Base-by-base conservation (phyloP, 2,329 filamentous ascomycete species). In the Xylaria digitata region DNA sequence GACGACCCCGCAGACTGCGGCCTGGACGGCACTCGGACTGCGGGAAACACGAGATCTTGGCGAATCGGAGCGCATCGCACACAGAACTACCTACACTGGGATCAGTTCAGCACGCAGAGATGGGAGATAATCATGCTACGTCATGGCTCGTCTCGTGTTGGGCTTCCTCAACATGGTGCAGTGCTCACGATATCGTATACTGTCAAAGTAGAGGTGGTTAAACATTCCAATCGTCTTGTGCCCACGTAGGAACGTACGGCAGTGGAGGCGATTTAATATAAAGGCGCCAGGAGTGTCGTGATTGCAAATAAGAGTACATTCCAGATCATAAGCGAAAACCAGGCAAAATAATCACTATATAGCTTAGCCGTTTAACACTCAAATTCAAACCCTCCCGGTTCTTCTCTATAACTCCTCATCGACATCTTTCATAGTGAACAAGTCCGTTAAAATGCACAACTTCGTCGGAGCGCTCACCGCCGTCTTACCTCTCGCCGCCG, bases 11-110 rank as follows among this genome's bases (percentile, higher is more conserved):
- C n/a, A n/a, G 26, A 26, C 26, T 26, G 5, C 26, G 26, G 5
- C 26, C 26, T 26, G 5, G 26, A 26, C 26, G 26, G 26, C 26
- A 26, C 23, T 52, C 42, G 42, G 46, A 30, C 37, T 37, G 42
- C 32, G n/a, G 46, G 54, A 73, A 75, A 75, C 75, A 75, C 74
- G 74, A 75, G 73, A 68, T 75, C 70, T 74, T 73, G 73, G 74
- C 73, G 50, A 63, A 54, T 57, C 57, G 43, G 46, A 26, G 37
- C 52, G 26, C 32, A 40, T 52, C 53, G 48, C 52, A 63, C 17
- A 11, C 49, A 40, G 15, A 15, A 9, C 37, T 55, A 55, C 52
- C 19, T 37, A 55, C 37, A 45, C 37, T 61, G 40, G 49, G 30
- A 54, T 50, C 23, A 46, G 50, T 34, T 64, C 50, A 67, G 60